Percentiles rank a stretch among this genome's conserved stretches.
Evolutionary conservation across 2,329 filamentous ascomycete species (phyloP).

Genomic region (Scytalidium sp.): DNA sequence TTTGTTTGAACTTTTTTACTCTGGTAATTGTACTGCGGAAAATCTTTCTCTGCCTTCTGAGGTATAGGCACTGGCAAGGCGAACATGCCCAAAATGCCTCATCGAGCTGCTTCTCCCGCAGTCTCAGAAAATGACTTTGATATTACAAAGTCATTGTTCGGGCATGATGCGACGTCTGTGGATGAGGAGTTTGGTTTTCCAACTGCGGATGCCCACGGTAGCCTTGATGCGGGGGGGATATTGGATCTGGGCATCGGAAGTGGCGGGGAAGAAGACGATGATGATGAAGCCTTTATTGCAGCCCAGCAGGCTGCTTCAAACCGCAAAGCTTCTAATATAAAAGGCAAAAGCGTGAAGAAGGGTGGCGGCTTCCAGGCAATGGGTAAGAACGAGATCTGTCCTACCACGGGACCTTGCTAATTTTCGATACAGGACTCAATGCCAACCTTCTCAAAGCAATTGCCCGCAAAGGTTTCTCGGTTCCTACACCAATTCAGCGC

Average conservation of each 20-base stretch:
- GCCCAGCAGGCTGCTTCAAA: constrained; percentile 84
- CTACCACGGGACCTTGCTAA: constrained; percentile 7
- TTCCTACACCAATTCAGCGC: constrained; percentile 95
- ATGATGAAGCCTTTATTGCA: constrained; percentile 90
- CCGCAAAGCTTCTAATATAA: constrained; percentile 76
- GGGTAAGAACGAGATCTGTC: constrained; percentile 51
- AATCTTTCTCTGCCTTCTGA: not conserved
- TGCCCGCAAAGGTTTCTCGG: constrained; percentile 87
- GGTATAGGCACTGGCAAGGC: not conserved
- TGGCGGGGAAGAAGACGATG: constrained; percentile 59
- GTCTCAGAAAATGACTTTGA: constrained; percentile 89
- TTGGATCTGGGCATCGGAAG: constrained; percentile 54
- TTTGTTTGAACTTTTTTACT: too few species aligned
- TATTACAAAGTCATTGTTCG: constrained; percentile 76
- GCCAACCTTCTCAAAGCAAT: constrained; percentile 85
- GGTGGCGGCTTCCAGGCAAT: constrained; percentile 96
- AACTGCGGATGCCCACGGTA: constrained; percentile 33
- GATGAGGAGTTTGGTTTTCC: constrained; percentile 34
- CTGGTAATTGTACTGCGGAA: not conserved
- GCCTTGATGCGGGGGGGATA: constrained; percentile 59
- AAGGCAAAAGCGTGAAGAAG: constrained; percentile 87
- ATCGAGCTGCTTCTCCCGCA: constrained; percentile 74
- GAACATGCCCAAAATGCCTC: constrained; percentile 54
- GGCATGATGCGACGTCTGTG: constrained; percentile 52
- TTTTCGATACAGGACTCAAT: constrained; percentile 60